A percentile compares a stretch with the other conserved stretches of the same genome.
Conservation (phyloP, 495 filamentous ascomycete species). For the Podospora pseudocomata region DNA sequence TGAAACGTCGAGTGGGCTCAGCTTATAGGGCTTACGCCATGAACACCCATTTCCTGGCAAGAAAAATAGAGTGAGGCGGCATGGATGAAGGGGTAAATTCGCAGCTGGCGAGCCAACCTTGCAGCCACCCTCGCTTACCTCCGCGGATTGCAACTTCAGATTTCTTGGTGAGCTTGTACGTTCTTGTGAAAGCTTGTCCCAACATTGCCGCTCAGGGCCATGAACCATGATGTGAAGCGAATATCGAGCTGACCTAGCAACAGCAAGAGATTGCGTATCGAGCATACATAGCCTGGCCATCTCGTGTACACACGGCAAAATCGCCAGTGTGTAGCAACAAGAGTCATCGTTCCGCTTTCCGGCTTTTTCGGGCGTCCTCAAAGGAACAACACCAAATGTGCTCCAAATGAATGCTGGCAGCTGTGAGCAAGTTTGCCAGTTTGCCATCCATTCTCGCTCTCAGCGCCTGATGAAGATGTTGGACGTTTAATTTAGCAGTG, state of each 20-base stretch:
- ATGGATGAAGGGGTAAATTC: constrained; percentile 34
- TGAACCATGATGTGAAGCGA: too few species aligned
- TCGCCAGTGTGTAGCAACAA: too few species aligned
- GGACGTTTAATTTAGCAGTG: constrained; percentile 20
- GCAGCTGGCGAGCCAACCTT: constrained; percentile 15
- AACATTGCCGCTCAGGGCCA: background rate
- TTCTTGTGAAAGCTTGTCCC: background rate
- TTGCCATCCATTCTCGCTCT: background rate
- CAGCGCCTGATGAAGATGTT: background rate
- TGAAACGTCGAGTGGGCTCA: constrained; percentile 24
- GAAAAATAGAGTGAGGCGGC: constrained; percentile 25
- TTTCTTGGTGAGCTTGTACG: background rate
- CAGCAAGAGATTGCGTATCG: too few species aligned
- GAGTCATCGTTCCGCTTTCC: too few species aligned
- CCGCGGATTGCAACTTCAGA: background rate
- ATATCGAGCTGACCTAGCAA: too few species aligned
- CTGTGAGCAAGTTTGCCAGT: background rate
- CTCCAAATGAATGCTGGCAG: background rate
- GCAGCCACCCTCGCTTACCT: constrained; percentile 1
- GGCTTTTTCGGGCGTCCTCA: too few species aligned
- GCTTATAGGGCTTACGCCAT: constrained; percentile 32
- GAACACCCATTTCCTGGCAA: constrained; percentile 13
- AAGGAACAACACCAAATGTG: too few species aligned
- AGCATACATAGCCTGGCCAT: too few species aligned
- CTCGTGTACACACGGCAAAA: too few species aligned